Conservation (phyloP, 495 filamentous ascomycete species). For the Aspergillus kassunensis region DNA sequence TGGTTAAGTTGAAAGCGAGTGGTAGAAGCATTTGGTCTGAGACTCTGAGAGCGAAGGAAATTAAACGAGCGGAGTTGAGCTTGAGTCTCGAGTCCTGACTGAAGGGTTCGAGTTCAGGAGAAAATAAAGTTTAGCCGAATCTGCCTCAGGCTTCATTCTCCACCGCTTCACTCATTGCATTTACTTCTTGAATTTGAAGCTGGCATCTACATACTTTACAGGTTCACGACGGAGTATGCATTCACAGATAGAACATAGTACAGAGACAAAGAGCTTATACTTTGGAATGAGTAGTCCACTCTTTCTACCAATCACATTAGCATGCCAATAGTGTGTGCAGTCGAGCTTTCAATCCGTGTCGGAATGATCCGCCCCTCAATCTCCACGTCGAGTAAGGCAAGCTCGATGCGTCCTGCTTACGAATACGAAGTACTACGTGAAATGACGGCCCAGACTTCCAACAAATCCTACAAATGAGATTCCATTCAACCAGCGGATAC, state of each 20-base stretch:
- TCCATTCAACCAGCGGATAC: background rate
- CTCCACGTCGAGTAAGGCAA: slow-evolving; percentile 1
- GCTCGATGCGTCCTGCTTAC: background rate
- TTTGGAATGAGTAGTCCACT: no score
- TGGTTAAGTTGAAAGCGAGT: background rate
- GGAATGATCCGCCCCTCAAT: slow-evolving; percentile 8
- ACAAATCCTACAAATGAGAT: background rate
- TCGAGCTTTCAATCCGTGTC: background rate
- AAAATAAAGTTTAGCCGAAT: background rate
- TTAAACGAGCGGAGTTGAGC: no score
- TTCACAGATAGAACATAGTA: no score
- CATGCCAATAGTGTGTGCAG: background rate
- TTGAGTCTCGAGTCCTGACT: background rate
- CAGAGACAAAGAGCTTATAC: no score
- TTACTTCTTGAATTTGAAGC: no score
- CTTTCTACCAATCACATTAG: background rate
- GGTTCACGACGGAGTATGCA: no score
- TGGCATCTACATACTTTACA: no score
- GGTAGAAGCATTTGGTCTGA: background rate
- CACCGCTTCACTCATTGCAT: no score
- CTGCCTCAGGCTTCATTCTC: slow-evolving; percentile 2
- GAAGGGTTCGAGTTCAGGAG: background rate
- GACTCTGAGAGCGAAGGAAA: no score
- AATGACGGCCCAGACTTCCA: background rate
- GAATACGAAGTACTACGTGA: background rate